These are phyloP conservation scores for Leucoagaricus sp. DNA, from an alignment of 1,284 basidiomycete genomes.

Conservation along the genomic window DNA sequence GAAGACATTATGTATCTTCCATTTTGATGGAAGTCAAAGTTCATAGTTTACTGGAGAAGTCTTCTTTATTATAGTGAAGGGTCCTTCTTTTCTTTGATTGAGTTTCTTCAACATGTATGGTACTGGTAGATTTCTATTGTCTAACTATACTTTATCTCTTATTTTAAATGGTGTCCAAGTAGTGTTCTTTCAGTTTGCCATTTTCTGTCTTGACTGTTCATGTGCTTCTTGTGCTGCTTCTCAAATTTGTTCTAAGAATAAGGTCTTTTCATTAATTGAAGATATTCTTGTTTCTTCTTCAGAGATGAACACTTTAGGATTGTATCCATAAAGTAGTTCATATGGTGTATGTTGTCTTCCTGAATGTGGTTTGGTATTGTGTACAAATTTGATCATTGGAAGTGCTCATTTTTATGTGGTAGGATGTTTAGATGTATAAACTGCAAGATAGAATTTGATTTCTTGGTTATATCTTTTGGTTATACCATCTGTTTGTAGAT, in stretches of 20 bases:
- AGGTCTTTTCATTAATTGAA: too few relatives aligned
- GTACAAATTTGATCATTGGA: conserved; percentile 23
- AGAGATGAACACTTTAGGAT: conserved; percentile 1
- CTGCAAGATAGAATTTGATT: conserved; percentile 19
- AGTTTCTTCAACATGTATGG: conserved; percentile 17
- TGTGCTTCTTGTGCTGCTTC: neutral
- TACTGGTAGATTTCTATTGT: conserved; percentile 13
- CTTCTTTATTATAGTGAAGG: conserved; percentile 31
- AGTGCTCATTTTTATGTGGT: conserved; percentile 28
- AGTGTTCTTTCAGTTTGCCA: conserved; percentile 4
- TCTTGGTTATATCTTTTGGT: conserved; percentile 22
- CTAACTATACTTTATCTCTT: conserved; percentile 17
- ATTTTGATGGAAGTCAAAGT: neutral
- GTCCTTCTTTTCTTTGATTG: conserved; percentile 30
- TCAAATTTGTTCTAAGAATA: neutral
- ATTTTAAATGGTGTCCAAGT: conserved; percentile 12
- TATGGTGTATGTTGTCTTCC: conserved; percentile 17
- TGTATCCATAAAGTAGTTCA: conserved; percentile 17
- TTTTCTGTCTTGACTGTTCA: neutral
- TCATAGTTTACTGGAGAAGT: neutral
- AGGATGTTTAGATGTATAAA: conserved; percentile 13
- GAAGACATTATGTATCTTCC: too few relatives aligned
- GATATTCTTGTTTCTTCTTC: neutral
- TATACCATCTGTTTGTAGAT: conserved; percentile 25
- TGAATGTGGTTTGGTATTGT: conserved; percentile 28